Conservation (phyloP, 2,329 filamentous ascomycete genomes). For the Knoxdaviesia proteae region DNA sequence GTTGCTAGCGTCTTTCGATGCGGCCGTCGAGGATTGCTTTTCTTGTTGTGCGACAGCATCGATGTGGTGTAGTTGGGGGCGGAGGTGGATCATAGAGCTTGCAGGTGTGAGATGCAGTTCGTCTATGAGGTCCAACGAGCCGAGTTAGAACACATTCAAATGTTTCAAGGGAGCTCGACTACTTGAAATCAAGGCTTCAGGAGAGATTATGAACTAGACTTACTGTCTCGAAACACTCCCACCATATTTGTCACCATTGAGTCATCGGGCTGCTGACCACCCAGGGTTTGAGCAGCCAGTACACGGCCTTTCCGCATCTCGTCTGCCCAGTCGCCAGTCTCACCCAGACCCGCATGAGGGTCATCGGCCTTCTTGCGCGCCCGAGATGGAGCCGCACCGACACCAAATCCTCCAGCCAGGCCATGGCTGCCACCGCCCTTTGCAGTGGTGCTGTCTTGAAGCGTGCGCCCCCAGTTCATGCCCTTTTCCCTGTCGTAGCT, state of each 20-base stretch:
- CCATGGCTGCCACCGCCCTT: slow-evolving; percentile 48
- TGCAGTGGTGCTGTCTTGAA: slow-evolving; percentile 37
- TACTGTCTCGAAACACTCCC: slow-evolving; percentile 71
- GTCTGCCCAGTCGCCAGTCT: slow-evolving; percentile 38
- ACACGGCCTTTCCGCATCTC: slow-evolving; percentile 51
- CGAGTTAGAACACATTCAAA: not conserved
- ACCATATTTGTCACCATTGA: slow-evolving; percentile 73
- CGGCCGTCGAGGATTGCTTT: slow-evolving; percentile 17
- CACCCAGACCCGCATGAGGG: slow-evolving; percentile 17
- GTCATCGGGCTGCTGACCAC: slow-evolving; percentile 53
- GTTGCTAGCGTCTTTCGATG: slow-evolving; percentile 9
- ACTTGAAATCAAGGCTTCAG: not conserved
- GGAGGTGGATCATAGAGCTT: slow-evolving; percentile 66
- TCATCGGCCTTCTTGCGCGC: slow-evolving; percentile 9
- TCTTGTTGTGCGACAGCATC: slow-evolving; percentile 65
- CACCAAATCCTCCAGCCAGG: slow-evolving; percentile 51
- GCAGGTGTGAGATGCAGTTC: slow-evolving; percentile 74
- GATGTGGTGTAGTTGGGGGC: slow-evolving; percentile 80
- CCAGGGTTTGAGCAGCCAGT: slow-evolving; percentile 62
- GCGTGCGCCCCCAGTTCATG: slow-evolving; percentile 58
- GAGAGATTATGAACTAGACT: slow-evolving; percentile 11
- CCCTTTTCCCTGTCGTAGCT: slow-evolving; percentile 77
- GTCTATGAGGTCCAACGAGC: slow-evolving; percentile 23
- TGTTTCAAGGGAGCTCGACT: not conserved
- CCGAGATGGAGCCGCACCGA: slow-evolving; percentile 24